These are phyloP conservation scores for Alternaria postmessia DNA, from an alignment of 2,329 filamentous ascomycete species.

Conservation along the genomic window DNA sequence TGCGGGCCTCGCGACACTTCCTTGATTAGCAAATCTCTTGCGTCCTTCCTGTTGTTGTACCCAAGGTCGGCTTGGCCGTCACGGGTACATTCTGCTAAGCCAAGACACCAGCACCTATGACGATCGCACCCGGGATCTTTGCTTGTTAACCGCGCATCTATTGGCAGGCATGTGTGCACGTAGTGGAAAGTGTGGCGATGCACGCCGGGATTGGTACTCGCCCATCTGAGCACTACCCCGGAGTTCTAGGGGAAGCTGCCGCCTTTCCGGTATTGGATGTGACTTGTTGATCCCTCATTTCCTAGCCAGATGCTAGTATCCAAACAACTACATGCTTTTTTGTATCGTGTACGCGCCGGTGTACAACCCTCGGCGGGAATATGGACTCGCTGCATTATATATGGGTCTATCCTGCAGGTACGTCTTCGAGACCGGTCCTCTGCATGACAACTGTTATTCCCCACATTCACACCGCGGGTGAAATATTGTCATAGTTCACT, in stretches of 20 bases:
- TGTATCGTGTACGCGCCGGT: constrained; percentile 15
- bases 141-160: constrained; percentile 4
- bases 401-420: constrained; percentile 6
- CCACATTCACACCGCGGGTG: not conserved
- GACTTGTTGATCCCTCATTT: constrained; percentile 5
- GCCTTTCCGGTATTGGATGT: not conserved
- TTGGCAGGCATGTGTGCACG: constrained; percentile 7
- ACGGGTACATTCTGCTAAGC: not conserved
- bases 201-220: constrained; percentile 1
- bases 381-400: constrained; percentile 3
- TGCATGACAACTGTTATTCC: constrained; percentile 11
- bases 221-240: constrained; percentile 4
- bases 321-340: constrained; percentile 9
- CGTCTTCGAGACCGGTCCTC: constrained; percentile 1
- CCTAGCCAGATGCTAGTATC: constrained; percentile 8
- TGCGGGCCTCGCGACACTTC: not conserved
- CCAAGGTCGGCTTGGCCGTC: not conserved
- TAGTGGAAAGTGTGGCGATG: constrained; percentile 6
- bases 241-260: not conserved
- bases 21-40: not conserved
- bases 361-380: not conserved
- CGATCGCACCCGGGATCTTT: constrained; percentile 2
- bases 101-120: constrained; percentile 2
- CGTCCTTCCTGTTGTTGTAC: constrained; percentile 1
- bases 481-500: not conserved